phyloP scores from a whole-genome alignment of 768 basidiomycete species.

The Mycena kentingensis region DNA sequence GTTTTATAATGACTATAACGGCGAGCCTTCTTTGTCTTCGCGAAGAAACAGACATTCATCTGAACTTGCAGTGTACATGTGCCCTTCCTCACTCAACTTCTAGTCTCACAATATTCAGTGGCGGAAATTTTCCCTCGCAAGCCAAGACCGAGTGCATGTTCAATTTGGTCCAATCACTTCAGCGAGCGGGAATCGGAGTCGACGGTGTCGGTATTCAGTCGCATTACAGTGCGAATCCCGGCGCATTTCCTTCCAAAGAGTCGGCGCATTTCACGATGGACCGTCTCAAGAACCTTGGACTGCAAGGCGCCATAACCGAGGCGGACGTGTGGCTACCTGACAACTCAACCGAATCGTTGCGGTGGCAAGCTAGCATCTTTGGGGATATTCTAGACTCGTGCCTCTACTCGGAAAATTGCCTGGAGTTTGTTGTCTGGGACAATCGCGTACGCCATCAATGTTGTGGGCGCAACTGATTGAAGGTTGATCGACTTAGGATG shows the following conservation, averaged over 20 bases:
- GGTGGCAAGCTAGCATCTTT: conserved; percentile 22
- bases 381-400: conserved; percentile 19
- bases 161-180: conserved; percentile 10
- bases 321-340: conserved; percentile 22
- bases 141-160: conserved; percentile 22
- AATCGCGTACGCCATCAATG: conserved; percentile 2
- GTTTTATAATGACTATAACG: conserved; percentile 22
- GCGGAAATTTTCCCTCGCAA: conserved; percentile 19
- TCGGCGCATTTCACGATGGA: conserved; percentile 22
- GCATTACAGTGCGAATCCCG: conserved; percentile 20
- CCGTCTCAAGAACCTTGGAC: conserved; percentile 18
- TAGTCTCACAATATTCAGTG: background rate
- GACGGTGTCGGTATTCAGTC: conserved; percentile 23
- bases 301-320: conserved; percentile 20
- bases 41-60: too few relatives aligned
- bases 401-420: conserved; percentile 14
- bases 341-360: conserved; percentile 12
- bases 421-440: conserved; percentile 20
- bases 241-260: conserved; percentile 20
- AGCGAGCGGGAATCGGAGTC: conserved; percentile 8
- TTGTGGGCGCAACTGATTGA: too few relatives aligned
- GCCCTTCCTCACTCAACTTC: background rate
- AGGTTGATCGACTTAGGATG: conserved; percentile 12
- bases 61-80: conserved; percentile 15
- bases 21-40: too few relatives aligned